These are phyloP conservation scores for Vitis labrusca DNA, from an alignment of 164 flowering plant species.

Conservation along the genomic window DNA sequence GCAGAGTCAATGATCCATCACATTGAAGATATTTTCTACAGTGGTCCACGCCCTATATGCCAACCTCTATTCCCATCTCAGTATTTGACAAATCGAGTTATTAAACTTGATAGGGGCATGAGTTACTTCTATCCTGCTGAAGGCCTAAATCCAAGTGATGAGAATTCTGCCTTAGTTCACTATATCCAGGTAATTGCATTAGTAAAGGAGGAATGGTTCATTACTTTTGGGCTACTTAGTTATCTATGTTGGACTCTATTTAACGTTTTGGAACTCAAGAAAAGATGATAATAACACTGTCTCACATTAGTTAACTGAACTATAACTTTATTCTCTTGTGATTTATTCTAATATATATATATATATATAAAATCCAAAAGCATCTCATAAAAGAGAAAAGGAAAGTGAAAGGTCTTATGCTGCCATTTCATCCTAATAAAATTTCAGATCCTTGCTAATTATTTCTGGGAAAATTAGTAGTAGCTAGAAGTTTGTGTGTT, in stretches of 20 bases:
- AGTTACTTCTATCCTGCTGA: constrained; percentile 53
- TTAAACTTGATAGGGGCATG: constrained; percentile 69
- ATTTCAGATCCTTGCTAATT: no score
- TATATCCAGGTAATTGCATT: constrained; percentile 75
- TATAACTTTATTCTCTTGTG: no score
- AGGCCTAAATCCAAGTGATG: constrained; percentile 77
- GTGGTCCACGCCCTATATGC: constrained; percentile 53
- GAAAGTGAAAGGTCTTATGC: neutral
- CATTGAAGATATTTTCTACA: constrained; percentile 69
- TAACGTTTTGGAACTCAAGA: no score
- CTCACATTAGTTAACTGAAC: no score
- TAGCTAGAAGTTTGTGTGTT: neutral
- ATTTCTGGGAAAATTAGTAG: no score
- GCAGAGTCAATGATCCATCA: constrained; percentile 73
- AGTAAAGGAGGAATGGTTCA: no score
- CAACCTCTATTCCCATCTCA: constrained; percentile 77
- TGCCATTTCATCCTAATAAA: neutral
- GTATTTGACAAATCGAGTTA: constrained; percentile 70
- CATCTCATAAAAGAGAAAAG: no score
- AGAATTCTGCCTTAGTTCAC: constrained; percentile 87
- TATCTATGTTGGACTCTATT: neutral
- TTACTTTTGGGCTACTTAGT: no score
- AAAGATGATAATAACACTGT: no score
- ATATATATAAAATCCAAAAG: no score
- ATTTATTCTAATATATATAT: no score